phyloP scores from a whole-genome alignment of 305 asterid species.

The Fraxinus greggii region DNA sequence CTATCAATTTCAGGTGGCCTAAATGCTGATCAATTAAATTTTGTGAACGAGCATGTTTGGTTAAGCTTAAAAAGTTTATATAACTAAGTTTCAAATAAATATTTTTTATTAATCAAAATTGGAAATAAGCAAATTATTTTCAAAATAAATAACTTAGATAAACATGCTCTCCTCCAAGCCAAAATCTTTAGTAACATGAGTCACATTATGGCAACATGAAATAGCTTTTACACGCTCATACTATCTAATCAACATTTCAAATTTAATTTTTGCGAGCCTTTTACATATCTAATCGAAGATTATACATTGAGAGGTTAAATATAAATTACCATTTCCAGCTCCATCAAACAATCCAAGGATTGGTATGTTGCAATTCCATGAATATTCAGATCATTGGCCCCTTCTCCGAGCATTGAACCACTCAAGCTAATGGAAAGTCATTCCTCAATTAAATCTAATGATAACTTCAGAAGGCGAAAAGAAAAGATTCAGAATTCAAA shows the following conservation, averaged over 20 bases:
- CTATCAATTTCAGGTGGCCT: background rate
- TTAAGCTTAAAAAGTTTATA: background rate
- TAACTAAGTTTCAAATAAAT: background rate
- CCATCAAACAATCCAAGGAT: conserved; percentile 71
- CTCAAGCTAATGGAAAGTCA: conserved; percentile 52
- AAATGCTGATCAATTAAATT: background rate
- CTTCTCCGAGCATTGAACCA: conserved; percentile 42
- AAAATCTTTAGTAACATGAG: background rate
- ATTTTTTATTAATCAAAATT: background rate
- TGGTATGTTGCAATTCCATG: conserved; percentile 70
- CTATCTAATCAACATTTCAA: background rate
- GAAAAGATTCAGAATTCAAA: conserved; percentile 8
- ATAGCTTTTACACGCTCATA: background rate
- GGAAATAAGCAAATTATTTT: background rate
- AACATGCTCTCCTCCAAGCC: background rate
- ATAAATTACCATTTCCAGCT: conserved; percentile 71
- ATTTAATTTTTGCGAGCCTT: background rate
- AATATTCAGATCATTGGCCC: conserved; percentile 39
- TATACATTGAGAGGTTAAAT: background rate
- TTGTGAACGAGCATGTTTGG: background rate
- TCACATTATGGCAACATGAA: background rate
- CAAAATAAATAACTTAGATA: background rate
- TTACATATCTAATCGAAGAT: background rate
- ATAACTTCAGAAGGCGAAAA: conserved; percentile 42
- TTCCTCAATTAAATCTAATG: conserved; percentile 75